A percentile compares a stretch with the other conserved stretches of the same genome.
Evolutionary conservation across 768 basidiomycete genomes (phyloP).

Genomic region (Sporobolomyces pararoseus): DNA sequence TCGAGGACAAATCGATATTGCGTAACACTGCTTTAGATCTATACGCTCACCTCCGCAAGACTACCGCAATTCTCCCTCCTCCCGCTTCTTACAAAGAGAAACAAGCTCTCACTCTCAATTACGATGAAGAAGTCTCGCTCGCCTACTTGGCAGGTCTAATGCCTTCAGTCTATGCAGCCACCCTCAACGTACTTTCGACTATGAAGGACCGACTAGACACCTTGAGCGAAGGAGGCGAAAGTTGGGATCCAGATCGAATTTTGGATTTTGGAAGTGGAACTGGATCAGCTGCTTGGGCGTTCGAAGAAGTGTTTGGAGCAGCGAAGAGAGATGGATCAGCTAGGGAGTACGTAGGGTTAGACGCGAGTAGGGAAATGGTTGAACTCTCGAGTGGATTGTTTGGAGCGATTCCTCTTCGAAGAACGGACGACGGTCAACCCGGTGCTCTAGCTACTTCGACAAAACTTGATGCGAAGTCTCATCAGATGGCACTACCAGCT

Average conservation of each 20-base stretch:
- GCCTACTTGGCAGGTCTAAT: conserved; percentile 83
- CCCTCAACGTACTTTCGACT: conserved; percentile 68
- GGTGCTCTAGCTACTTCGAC: conserved; percentile 11
- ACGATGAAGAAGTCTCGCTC: conserved; percentile 64
- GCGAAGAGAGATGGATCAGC: conserved; percentile 6
- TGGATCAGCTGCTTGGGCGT: conserved; percentile 76
- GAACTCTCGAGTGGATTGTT: conserved; percentile 40
- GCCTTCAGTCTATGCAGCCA: conserved; percentile 78
- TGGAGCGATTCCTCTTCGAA: conserved; percentile 35
- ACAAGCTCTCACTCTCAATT: conserved; percentile 63
- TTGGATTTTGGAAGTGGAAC: conserved; percentile 82
- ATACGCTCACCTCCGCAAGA: conserved; percentile 61
- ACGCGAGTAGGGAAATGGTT: conserved; percentile 52
- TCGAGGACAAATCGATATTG: conserved; percentile 54
- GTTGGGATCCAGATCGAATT: conserved; percentile 54
- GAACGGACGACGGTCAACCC: conserved; percentile 15
- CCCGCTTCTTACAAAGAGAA: conserved; percentile 52
- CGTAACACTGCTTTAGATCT: conserved; percentile 63
- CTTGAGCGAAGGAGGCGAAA: conserved; percentile 51
- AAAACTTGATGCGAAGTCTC: conserved; percentile 22
- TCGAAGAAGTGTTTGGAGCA: conserved; percentile 51
- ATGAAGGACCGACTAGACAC: conserved; percentile 61
- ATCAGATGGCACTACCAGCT: conserved; percentile 37
- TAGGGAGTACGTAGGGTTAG: conserved; percentile 64
- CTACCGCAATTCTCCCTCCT: conserved; percentile 55